Percentiles rank a stretch among this genome's conserved stretches.
phyloP scores from a whole-genome alignment of 208 protist genomes.

The Acanthamoeba culbertsoni region DNA sequence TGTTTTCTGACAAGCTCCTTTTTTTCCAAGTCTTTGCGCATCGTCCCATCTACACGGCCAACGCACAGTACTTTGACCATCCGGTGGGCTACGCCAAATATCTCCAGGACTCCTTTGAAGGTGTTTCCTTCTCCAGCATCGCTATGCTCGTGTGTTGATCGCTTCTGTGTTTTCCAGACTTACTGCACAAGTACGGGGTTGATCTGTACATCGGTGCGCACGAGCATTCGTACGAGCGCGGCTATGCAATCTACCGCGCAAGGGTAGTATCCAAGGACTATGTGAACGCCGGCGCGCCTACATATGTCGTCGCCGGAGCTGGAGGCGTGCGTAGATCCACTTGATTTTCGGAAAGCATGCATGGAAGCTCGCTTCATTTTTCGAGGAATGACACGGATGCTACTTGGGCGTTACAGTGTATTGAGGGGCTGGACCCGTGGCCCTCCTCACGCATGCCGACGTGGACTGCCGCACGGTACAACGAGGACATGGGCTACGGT shows the following conservation, averaged over 20 bases:
- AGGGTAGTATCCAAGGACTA: neutral
- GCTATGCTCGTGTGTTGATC: neutral
- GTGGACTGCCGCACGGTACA: neutral
- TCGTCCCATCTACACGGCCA: neutral
- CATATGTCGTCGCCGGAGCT: neutral
- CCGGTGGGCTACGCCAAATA: neutral
- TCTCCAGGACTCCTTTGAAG: neutral
- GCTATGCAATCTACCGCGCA: neutral
- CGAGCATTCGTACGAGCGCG: constrained; percentile 46
- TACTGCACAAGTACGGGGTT: constrained; percentile 52
- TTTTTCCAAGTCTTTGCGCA: neutral
- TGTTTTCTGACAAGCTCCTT: neutral
- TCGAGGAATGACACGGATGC: neutral
- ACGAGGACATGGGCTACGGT: neutral
- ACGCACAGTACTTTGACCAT: neutral
- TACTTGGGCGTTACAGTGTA: neutral
- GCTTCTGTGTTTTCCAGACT: neutral
- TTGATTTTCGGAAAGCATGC: no score
- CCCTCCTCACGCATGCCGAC: neutral
- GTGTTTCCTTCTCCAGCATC: neutral
- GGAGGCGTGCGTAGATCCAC: constrained; percentile 38
- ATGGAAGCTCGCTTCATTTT: neutral
- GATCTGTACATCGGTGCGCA: constrained; percentile 49
- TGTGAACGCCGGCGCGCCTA: neutral
- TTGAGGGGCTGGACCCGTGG: neutral